phyloP scores from a whole-genome alignment of 768 basidiomycete species.

The Termitomyces eurrhizus region DNA sequence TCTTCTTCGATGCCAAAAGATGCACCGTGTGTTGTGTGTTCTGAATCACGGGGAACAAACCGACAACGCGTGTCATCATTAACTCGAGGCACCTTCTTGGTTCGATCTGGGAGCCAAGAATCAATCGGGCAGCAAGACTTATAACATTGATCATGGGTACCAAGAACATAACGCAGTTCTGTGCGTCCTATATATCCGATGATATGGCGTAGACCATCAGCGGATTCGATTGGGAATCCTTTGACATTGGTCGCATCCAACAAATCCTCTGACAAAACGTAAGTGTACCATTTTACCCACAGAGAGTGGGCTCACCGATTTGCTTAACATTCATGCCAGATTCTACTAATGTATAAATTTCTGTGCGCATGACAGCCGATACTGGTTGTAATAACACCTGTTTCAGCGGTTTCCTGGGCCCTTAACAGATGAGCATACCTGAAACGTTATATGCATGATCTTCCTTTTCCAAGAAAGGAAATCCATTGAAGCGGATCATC shows the following conservation, averaged over 20 bases:
- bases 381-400: slow-evolving; percentile 40
- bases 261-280: slow-evolving; percentile 50
- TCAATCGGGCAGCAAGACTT: not conserved
- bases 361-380: slow-evolving; percentile 84
- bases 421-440: slow-evolving; percentile 41
- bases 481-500: slow-evolving; percentile 96
- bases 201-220: slow-evolving; percentile 55
- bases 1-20: slow-evolving; percentile 66
- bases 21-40: slow-evolving; percentile 49
- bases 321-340: slow-evolving; percentile 74
- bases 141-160: slow-evolving; percentile 32
- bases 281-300: not conserved
- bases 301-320: slow-evolving; percentile 58
- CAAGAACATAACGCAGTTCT: slow-evolving; percentile 82
- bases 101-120: slow-evolving; percentile 52
- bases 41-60: slow-evolving; percentile 56
- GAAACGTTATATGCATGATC: slow-evolving; percentile 90
- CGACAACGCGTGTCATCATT: slow-evolving; percentile 64
- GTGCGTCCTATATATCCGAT: slow-evolving; percentile 86
- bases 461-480: slow-evolving; percentile 94
- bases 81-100: slow-evolving; percentile 59
- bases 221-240: slow-evolving; percentile 86
- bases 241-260: slow-evolving; percentile 74
- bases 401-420: not conserved
- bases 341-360: slow-evolving; percentile 69